Evolutionary conservation across 441 rosid genomes (phyloP).

Genomic region (Erodium texanum): DNA sequence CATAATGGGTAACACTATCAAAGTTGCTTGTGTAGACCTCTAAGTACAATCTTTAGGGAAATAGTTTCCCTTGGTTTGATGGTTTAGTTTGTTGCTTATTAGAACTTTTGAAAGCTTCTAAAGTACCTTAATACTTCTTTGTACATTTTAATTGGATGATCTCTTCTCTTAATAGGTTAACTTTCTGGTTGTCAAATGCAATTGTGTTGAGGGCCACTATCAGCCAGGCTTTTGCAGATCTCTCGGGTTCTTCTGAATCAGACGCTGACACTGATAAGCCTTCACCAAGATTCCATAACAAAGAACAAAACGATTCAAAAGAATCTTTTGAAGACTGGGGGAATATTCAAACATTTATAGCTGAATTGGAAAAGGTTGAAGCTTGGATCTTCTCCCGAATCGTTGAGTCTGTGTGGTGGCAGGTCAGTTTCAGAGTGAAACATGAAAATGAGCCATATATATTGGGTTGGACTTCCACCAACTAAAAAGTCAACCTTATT

Average conservation of each 20-base stretch:
- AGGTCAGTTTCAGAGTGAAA: no score
- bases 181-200: constrained; percentile 89
- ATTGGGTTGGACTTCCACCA: no score
- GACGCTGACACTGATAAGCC: neutral
- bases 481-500: no score
- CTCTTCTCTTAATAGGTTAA: constrained; percentile 42
- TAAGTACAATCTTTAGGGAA: neutral
- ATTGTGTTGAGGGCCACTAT: constrained; percentile 64
- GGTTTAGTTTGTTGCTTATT: neutral
- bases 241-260: neutral
- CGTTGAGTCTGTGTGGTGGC: constrained; percentile 98
- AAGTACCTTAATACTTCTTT: neutral
- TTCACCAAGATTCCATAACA: constrained; percentile 46
- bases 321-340: constrained; percentile 45
- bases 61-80: neutral
- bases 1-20: neutral
- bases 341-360: constrained; percentile 43
- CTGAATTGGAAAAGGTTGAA: constrained; percentile 75
- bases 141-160: constrained; percentile 10
- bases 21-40: neutral
- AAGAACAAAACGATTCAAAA: constrained; percentile 17
- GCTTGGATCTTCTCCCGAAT: constrained; percentile 89
- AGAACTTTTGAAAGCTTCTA: constrained; percentile 5
- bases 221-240: constrained; percentile 31
- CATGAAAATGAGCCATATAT: no score